phyloP scores from a whole-genome alignment of 352 stramenopile genomes.

The Pythium dissimile region DNA sequence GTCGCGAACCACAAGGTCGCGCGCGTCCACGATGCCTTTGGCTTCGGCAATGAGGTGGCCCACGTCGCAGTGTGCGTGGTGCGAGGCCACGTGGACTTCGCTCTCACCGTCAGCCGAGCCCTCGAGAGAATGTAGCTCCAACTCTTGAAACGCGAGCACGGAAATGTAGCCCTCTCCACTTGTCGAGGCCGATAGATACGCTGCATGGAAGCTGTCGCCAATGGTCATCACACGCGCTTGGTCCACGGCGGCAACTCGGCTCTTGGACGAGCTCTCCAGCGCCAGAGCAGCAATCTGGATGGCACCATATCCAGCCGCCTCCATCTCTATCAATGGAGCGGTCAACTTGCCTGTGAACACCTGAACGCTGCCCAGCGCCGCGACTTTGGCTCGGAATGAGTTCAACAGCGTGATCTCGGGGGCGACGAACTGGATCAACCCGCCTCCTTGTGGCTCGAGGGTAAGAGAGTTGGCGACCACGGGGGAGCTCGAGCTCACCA shows the following conservation, averaged over 20 bases:
- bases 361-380: neutral
- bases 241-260: neutral
- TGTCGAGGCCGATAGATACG: neutral
- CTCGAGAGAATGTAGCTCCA: neutral
- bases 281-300: neutral
- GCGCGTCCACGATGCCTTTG: constrained; percentile 4
- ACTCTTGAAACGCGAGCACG: neutral
- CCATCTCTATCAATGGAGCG: neutral
- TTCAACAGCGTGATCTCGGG: neutral
- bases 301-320: constrained; percentile 2
- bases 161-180: constrained; percentile 1
- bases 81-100: neutral
- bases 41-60: constrained; percentile 1
- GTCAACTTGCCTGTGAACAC: constrained; percentile 1
- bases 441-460: constrained; percentile 5
- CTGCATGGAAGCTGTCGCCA: neutral
- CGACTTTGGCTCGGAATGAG: neutral
- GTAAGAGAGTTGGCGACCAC: constrained; percentile 7
- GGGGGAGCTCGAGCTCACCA: neutral
- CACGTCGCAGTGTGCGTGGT: neutral
- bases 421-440: constrained; percentile 9
- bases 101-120: neutral
- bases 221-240: neutral
- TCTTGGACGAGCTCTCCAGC: neutral
- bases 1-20: constrained; percentile 7